A percentile compares a stretch with the other conserved stretches of the same genome.
These are phyloP conservation scores for Medicago arabica DNA, from an alignment of 306 rosid genomes.

Conservation along the genomic window DNA sequence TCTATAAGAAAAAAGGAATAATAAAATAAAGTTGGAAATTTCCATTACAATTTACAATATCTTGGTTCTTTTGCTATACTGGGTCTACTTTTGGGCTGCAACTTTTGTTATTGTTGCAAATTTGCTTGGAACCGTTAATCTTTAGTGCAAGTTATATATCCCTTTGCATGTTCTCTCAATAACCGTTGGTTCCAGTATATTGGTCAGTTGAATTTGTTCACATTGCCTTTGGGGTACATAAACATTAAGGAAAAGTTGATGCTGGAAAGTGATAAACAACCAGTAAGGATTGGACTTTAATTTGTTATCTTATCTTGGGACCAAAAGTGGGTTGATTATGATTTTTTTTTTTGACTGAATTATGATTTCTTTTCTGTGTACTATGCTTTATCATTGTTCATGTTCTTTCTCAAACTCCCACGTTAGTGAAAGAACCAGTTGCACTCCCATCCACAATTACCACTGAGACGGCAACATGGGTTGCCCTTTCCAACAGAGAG, in stretches of 20 bases:
- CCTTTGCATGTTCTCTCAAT: conserved; percentile 4
- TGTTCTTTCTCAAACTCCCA: conserved; percentile 10
- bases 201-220: conserved; percentile 25
- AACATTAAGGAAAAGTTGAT: conserved; percentile 38
- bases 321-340: conserved; percentile 41
- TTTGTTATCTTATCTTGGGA: conserved; percentile 49
- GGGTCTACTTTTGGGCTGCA: background rate
- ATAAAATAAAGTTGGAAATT: background rate
- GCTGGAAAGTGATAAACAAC: conserved; percentile 39
- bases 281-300: conserved; percentile 37
- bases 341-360: conserved; percentile 28
- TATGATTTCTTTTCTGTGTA: conserved; percentile 28
- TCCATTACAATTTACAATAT: background rate
- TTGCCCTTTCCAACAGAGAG: no score
- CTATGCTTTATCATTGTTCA: background rate
- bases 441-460: background rate
- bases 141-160: background rate
- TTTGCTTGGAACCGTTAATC: conserved; percentile 6
- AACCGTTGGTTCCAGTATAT: background rate
- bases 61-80: background rate
- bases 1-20: no score
- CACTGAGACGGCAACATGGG: no score
- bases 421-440: background rate
- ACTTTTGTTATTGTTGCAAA: conserved; percentile 1
- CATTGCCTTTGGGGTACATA: conserved; percentile 31